Evolutionary conservation across 2,329 filamentous ascomycete genomes (phyloP).

Genomic region (Hypomyces rosellus): DNA sequence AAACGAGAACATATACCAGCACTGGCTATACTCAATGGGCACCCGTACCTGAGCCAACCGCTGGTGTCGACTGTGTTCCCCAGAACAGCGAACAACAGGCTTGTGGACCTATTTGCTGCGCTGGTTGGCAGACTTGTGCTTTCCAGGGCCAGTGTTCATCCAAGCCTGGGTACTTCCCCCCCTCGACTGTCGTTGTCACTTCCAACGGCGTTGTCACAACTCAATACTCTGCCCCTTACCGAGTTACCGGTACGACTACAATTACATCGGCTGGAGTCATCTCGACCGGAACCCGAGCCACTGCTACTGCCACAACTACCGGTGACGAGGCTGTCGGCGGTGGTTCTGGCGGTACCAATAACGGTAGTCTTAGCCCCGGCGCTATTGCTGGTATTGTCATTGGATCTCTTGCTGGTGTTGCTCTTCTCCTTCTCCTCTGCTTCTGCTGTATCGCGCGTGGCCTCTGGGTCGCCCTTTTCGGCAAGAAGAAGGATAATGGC

Average conservation of each 20-base stretch:
- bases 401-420: conserved; percentile 60
- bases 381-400: conserved; percentile 79
- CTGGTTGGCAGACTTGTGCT: conserved; percentile 61
- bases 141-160: conserved; percentile 51
- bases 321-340: conserved; percentile 37
- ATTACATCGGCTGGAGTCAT: conserved; percentile 47
- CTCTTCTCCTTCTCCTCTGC: conserved; percentile 63
- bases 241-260: conserved; percentile 51
- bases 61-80: conserved; percentile 44
- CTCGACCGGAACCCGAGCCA: conserved; percentile 28
- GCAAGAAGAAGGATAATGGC: conserved; percentile 38
- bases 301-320: conserved; percentile 38
- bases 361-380: conserved; percentile 55
- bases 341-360: conserved; percentile 30
- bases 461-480: conserved; percentile 58
- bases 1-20: conserved; percentile 54
- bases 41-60: conserved; percentile 38
- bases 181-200: conserved; percentile 38
- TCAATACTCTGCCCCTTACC: conserved; percentile 44
- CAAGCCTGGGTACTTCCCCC: conserved; percentile 42
- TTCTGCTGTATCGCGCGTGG: conserved; percentile 65
- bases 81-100: conserved; percentile 47
- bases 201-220: conserved; percentile 46
- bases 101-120: conserved; percentile 67
- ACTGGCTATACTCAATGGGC: conserved; percentile 47